These are phyloP conservation scores for Rhodocollybia butyracea DNA, from an alignment of 768 basidiomycete genomes.

Conservation along the genomic window DNA sequence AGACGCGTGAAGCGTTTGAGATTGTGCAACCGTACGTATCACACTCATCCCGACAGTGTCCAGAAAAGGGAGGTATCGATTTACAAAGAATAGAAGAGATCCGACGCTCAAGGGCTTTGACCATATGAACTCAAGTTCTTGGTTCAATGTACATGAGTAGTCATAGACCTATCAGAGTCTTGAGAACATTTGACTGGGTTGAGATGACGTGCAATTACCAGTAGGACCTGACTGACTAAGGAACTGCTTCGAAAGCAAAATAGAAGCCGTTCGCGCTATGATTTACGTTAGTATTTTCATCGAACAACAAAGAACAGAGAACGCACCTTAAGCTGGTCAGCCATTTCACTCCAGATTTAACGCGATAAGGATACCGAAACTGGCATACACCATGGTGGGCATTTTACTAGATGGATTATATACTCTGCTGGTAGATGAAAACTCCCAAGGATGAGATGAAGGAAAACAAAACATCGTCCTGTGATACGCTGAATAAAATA, in stretches of 20 bases:
- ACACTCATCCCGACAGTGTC: slow-evolving; percentile 29
- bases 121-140: slow-evolving; percentile 37
- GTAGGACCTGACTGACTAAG: slow-evolving; percentile 22
- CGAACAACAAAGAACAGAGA: neutral
- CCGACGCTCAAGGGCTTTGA: slow-evolving; percentile 24
- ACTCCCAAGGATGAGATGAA: too few relatives aligned
- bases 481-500: too few relatives aligned
- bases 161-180: slow-evolving; percentile 28
- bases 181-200: neutral
- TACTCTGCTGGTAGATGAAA: too few relatives aligned
- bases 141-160: slow-evolving; percentile 30
- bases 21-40: neutral
- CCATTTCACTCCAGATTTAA: too few relatives aligned
- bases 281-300: neutral
- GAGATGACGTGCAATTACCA: slow-evolving; percentile 14
- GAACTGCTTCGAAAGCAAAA: slow-evolving; percentile 20
- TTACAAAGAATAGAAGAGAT: slow-evolving; percentile 32
- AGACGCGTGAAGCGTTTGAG: neutral
- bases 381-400: too few relatives aligned
- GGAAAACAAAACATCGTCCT: too few relatives aligned
- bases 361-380: too few relatives aligned
- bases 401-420: too few relatives aligned
- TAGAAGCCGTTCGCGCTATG: neutral
- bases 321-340: too few relatives aligned
- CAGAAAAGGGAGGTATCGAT: slow-evolving; percentile 37